phyloP scores from a whole-genome alignment of 2,329 filamentous ascomycete genomes.

The Pezicula neosporulosa region DNA sequence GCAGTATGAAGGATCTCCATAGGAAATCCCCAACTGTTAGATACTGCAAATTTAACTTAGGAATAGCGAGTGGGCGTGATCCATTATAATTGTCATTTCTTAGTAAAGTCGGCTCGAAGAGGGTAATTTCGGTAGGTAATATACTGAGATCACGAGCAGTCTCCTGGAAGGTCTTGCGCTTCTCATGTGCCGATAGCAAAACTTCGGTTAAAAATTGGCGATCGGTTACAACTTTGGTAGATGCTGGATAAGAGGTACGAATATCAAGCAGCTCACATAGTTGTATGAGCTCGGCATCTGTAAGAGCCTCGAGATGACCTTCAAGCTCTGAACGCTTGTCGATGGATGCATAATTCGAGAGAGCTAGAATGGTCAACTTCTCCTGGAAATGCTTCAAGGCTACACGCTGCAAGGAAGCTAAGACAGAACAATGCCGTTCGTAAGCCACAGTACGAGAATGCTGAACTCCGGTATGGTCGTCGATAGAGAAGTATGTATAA shows the following conservation, averaged over 20 bases:
- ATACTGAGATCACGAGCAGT: conserved; percentile 65
- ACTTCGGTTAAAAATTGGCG: conserved; percentile 67
- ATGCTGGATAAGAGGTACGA: conserved; percentile 76
- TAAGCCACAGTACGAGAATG: conserved; percentile 70
- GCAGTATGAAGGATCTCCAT: conserved; percentile 89
- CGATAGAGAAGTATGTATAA: conserved; percentile 84
- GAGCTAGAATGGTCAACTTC: conserved; percentile 83
- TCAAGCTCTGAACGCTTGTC: conserved; percentile 76
- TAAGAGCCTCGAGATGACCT: conserved; percentile 67
- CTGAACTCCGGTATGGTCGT: conserved; percentile 84
- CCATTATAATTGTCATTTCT: conserved; percentile 87
- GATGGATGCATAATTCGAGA: conserved; percentile 90
- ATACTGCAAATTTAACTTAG: conserved; percentile 94
- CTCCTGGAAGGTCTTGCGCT: conserved; percentile 79
- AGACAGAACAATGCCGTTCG: conserved; percentile 70
- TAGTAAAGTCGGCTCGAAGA: conserved; percentile 77
- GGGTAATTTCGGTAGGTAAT: conserved; percentile 75
- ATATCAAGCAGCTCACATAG: conserved; percentile 73
- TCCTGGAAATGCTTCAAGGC: conserved; percentile 81
- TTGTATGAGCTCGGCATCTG: conserved; percentile 68
- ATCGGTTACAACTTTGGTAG: conserved; percentile 59
- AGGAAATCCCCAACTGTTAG: conserved; percentile 92
- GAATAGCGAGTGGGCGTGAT: conserved; percentile 80
- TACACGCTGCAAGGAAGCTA: conserved; percentile 77
- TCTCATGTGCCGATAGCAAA: conserved; percentile 72